These are phyloP conservation scores for Lachnellula occidentalis DNA, from an alignment of 2,329 filamentous ascomycete genomes.

Conservation along the genomic window DNA sequence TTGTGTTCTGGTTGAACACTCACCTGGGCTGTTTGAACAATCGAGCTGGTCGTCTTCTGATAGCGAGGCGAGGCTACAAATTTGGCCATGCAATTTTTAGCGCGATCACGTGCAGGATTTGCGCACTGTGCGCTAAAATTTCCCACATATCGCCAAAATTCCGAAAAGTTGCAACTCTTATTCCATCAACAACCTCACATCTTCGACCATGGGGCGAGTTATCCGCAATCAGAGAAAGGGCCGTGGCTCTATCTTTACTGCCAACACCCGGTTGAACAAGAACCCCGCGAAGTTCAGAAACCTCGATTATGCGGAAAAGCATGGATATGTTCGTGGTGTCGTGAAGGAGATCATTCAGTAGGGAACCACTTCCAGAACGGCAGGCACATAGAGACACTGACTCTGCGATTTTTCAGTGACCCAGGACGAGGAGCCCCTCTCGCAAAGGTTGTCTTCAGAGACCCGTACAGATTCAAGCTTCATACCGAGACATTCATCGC, in stretches of 20 bases:
- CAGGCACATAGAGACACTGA: not conserved
- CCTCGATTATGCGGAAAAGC: constrained; percentile 93
- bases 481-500: constrained; percentile 99
- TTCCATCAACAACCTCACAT: not conserved
- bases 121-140: too few relatives aligned
- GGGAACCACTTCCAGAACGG: constrained; percentile 45
- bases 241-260: constrained; percentile 72
- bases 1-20: not conserved
- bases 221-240: constrained; percentile 75
- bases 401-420: constrained; percentile 65
- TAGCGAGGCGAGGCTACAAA: not conserved
- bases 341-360: constrained; percentile 95
- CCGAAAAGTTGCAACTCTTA: not conserved
- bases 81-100: not conserved
- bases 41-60: not conserved
- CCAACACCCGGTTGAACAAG: constrained; percentile 91
- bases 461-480: constrained; percentile 98
- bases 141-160: not conserved
- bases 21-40: not conserved
- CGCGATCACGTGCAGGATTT: not conserved
- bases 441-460: constrained; percentile 93
- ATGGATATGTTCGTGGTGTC: constrained; percentile 95
- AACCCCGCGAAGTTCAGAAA: constrained; percentile 90
- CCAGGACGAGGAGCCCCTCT: constrained; percentile 93
- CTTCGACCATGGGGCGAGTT: constrained; percentile 41